Evolutionary conservation across 495 filamentous ascomycete genomes (phyloP), one percentile per base, ranked within the genome.

Genomic region (Annulohypoxylon moriforme): DNA sequence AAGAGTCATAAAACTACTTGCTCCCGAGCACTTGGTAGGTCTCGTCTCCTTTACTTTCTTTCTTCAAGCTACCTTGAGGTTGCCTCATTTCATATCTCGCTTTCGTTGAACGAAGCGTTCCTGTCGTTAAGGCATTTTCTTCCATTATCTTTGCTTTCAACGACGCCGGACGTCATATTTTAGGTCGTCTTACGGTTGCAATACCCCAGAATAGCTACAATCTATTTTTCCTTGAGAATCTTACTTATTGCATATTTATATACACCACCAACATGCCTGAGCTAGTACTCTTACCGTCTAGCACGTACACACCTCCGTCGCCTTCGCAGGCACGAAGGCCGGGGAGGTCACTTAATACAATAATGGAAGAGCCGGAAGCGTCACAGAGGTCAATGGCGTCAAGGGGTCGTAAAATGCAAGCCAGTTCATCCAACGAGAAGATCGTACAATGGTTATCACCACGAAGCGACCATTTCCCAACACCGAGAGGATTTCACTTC

Each of bases 311-410:
- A 78, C 87, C 90, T 68, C 88, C 87, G 65, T 85, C 87, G 75
- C 88, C 82, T 75, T 74, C 84, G 92, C 93, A 87, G 92, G 92
- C 79, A 77, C 82, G 80, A 78, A 84, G 81, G 85, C 88, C 85
- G 81, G 87, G 85, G 77, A 84, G 86, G 78, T 78, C 81, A 69
- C 91, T 94, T 92, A 93, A 94, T 92, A 91, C 92, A 68, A 93
- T 94, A 89, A 90, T 92, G 76, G 92, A 94, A 82, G 91, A 84
- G 64, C 71, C 71, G 55, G 79, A 79, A 33, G 77, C 78, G 36
- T 72, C 59, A 27, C 75, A 60, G 71, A 78, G 46, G 63, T 69
- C 46, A 47, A 44, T 64, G 60, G 67, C 57, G 55, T 73, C 25
- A 49, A 64, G 58, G 47, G 75, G 79, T 65, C 70, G 76, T 46